Evolutionary conservation across 371 early-diverging fungal species (phyloP), one percentile per base, ranked within the genome.

Genomic region (Actinomortierella ambigua): DNA sequence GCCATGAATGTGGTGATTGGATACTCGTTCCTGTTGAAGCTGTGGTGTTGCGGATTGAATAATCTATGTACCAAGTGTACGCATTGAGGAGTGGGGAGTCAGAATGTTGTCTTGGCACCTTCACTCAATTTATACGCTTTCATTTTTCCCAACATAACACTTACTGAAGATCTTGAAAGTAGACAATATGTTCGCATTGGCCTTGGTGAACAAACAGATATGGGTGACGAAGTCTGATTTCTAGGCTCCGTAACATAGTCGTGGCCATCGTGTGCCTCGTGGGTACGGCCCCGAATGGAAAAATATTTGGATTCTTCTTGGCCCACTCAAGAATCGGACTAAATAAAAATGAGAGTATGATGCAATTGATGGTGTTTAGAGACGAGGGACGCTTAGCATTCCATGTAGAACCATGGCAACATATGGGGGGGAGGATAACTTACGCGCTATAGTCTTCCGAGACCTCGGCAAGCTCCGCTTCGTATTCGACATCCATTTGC

Each of bases 151-250:
- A 34, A 6, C 34, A 34, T 24, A 15, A 9, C 14, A 59, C 63
- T 24, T 75, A 85, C 77, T 90, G 69, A 13, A 91, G 56, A 61
- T 88, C 89, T 14, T 79, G 77, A 26, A 93, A 77, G 63, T 86
- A 77, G 23, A 93, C 51, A 46, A 89, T 68, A 59, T 93, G 93
- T 55, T 93, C 87, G 59, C 94, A 93, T 47, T 80, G 75, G 26
- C 88, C 87, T 63, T 90, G 89, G 66, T 93, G 94, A 2, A 82
- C 73, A 53, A 91, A 88, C 7, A 81, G 67, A 58, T 89, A 91
- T 3, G 91, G 89, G 46, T 83, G 77, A 55, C 85, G 78, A 14
- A 90, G 54, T 6, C 82, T 67, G 24, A 93, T 63, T 1, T 80
- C 53, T 7, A 92, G 69, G 42, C 88, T 84, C 42, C 78, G 70